Base-by-base conservation (phyloP, 2,329 filamentous ascomycete genomes). In the Macroventuria anomochaeta region DNA sequence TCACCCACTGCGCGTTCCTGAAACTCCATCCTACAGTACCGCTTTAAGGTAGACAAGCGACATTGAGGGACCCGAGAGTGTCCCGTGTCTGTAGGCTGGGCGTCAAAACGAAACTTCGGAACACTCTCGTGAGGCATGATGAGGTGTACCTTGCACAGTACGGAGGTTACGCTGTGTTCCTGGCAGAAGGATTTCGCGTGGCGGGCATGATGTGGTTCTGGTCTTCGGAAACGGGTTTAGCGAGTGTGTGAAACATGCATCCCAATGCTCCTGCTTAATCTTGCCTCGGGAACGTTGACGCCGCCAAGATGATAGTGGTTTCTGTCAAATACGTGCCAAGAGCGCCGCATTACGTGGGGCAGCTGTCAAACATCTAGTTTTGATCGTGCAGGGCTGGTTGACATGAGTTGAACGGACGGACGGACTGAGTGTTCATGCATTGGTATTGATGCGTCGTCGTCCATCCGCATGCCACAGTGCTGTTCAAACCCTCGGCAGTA, bases 301-400 rank as follows among this genome's bases (percentile, higher is more conserved):
- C 55, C 23, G 62, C 64, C 64, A 68, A 70, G 66, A 23, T 13
- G 12, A 43, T 58, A 21, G 53, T 46, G 62, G 60, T 65, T 68
- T 67, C 60, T 59, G 28, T 53, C 55, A 61, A 29, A 38, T 26
- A 7, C 17, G 20, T 18, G 46, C 46, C 38, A 42, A 51, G 34
- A 38, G n/a, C 17, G 62, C 47, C 28, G 50, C 43, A 50, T 61
- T 43, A 43, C 25, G 29, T 42, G 42, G 55, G 53, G 57, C 60
- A 43, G 38, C 46, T 61, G 58, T 61, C 48, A 65, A 43, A 49
- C 38, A 38, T 53, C 37, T 46, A 44, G 51, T 55, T 47, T 31
- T 31, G 44, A 34, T 39, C 28, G 26, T 32, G 20, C 25, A 39
- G 39, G 25, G 32, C 18, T 43, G 17, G 51, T 40, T 28, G 40